phyloP scores from a whole-genome alignment of 208 protist genomes.

The Spongospora subterranea region DNA sequence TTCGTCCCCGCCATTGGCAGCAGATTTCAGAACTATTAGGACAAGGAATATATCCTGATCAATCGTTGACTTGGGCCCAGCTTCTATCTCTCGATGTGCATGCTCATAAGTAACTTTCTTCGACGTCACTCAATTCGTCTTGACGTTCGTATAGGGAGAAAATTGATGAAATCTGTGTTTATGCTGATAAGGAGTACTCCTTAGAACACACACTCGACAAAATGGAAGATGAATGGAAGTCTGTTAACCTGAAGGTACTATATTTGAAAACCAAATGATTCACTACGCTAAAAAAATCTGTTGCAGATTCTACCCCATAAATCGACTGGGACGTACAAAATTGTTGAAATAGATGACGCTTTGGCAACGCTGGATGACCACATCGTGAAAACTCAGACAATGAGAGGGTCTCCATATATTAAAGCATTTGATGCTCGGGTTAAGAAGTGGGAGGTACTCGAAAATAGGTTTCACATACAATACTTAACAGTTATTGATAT shows the following conservation, averaged over 20 bases:
- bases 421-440: conserved; percentile 67
- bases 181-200: conserved; percentile 93
- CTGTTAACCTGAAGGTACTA: conserved; percentile 63
- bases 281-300: no score
- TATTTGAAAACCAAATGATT: background rate
- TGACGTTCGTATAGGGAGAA: conserved; percentile 68
- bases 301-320: conserved; percentile 68
- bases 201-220: conserved; percentile 93
- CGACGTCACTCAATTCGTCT: background rate
- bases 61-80: conserved; percentile 82
- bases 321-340: conserved; percentile 77
- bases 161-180: conserved; percentile 87
- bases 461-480: conserved; percentile 26
- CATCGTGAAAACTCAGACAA: conserved; percentile 63
- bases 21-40: conserved; percentile 85
- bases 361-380: conserved; percentile 64
- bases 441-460: conserved; percentile 41
- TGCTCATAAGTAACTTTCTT: conserved; percentile 71
- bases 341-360: conserved; percentile 57
- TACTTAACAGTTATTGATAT: background rate
- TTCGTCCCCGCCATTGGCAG: conserved; percentile 76
- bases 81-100: conserved; percentile 83
- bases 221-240: conserved; percentile 77
- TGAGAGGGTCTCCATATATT: conserved; percentile 79
- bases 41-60: conserved; percentile 65